phyloP scores from a whole-genome alignment of 2,329 filamentous ascomycete species.

The Monosporascus sp. region DNA sequence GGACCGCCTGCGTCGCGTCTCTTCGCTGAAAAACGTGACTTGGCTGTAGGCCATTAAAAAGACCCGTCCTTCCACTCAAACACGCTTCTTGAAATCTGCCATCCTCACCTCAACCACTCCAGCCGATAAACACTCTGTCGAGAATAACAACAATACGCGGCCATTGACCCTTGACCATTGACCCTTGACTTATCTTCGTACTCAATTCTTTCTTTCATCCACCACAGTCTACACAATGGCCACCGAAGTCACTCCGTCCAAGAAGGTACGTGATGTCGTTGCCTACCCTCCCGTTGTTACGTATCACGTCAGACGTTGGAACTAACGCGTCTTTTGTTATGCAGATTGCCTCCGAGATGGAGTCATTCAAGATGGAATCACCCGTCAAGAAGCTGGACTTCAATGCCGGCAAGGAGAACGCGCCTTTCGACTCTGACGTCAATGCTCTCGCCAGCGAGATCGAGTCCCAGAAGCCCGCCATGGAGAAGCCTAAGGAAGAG shows the following conservation, averaged over 20 bases:
- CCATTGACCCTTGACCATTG: background rate
- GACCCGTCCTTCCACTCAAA: background rate
- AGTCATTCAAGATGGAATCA: constrained; percentile 88
- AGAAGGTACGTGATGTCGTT: constrained; percentile 44
- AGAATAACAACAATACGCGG: constrained; percentile 12
- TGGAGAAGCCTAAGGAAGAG: constrained; percentile 38
- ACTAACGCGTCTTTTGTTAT: constrained; percentile 16
- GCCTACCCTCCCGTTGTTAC: constrained; percentile 13
- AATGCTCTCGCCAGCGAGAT: constrained; percentile 49
- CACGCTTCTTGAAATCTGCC: background rate
- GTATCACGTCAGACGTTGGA: constrained; percentile 14
- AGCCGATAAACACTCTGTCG: constrained; percentile 1
- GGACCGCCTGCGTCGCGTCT: background rate
- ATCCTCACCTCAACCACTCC: background rate
- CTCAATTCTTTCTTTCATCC: constrained; percentile 12
- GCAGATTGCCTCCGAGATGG: constrained; percentile 80
- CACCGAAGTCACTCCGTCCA: constrained; percentile 59
- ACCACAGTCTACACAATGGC: constrained; percentile 54
- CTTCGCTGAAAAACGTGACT: background rate
- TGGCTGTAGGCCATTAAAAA: background rate
- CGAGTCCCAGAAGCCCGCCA: constrained; percentile 55
- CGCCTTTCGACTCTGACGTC: constrained; percentile 45
- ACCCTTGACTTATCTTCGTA: constrained; percentile 4
- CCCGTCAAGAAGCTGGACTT: constrained; percentile 89
- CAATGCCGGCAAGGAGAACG: constrained; percentile 77